These are phyloP conservation scores for Tricholoma flavovirens DNA, from an alignment of 768 basidiomycete genomes.

Conservation along the genomic window DNA sequence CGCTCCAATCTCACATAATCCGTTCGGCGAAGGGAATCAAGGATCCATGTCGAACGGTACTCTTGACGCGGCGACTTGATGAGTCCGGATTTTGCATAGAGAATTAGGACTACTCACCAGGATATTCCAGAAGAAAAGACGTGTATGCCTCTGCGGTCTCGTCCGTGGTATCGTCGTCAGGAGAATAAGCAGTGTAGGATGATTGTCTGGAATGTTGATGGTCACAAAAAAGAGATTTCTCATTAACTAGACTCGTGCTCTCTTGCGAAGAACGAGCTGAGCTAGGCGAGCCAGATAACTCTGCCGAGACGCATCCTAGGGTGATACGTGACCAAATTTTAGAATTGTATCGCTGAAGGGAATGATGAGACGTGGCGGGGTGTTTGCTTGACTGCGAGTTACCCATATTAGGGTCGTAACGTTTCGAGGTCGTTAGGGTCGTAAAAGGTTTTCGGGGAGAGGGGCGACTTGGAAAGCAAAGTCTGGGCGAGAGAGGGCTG, in stretches of 20 bases:
- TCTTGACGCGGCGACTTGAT: conserved; percentile 28
- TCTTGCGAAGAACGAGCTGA: conserved; percentile 28
- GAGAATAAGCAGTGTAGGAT: conserved; percentile 21
- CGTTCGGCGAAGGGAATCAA: conserved; percentile 60
- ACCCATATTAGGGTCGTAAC: conserved; percentile 22
- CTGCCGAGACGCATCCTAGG: conserved; percentile 32
- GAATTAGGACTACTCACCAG: conserved; percentile 20
- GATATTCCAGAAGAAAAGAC: conserved; percentile 41
- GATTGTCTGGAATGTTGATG: conserved; percentile 18
- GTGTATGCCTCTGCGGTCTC: conserved; percentile 40
- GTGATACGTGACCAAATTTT: conserved; percentile 32
- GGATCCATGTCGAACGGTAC: conserved; percentile 63
- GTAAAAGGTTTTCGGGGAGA: neutral
- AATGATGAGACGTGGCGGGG: conserved; percentile 13
- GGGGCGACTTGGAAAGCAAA: neutral
- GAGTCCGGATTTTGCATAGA: neutral
- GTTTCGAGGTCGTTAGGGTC: conserved; percentile 1
- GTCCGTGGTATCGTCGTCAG: conserved; percentile 24
- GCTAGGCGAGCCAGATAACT: conserved; percentile 28
- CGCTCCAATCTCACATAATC: conserved; percentile 58
- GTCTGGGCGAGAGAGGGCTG: neutral
- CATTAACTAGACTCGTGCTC: conserved; percentile 28
- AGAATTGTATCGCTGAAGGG: conserved; percentile 29
- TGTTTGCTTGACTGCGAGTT: conserved; percentile 23
- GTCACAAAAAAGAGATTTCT: conserved; percentile 21